phyloP scores from a whole-genome alignment of 2,329 filamentous ascomycete species.

The Tolypocladium paradoxum region DNA sequence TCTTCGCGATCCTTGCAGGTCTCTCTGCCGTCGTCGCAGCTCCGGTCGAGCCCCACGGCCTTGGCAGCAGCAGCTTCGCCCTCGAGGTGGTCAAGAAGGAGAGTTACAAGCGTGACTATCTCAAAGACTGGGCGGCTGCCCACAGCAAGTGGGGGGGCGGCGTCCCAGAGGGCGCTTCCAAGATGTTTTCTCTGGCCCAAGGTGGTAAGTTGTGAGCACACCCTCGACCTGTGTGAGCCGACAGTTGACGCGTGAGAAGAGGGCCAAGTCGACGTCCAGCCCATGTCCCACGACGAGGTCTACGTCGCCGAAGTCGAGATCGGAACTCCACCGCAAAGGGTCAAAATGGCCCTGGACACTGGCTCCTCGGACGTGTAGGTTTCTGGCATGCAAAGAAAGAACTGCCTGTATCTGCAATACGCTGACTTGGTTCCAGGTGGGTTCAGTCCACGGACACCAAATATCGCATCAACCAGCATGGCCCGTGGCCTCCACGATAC shows the following conservation, averaged over 20 bases:
- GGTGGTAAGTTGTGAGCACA: conserved; percentile 12
- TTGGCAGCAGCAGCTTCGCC: conserved; percentile 13
- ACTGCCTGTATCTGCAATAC: background rate
- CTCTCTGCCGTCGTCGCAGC: background rate
- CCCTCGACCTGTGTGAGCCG: background rate
- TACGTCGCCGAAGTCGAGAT: conserved; percentile 33
- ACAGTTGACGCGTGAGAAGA: conserved; percentile 10
- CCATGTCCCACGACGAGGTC: conserved; percentile 29
- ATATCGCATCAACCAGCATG: conserved; percentile 21
- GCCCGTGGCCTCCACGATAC: conserved; percentile 29
- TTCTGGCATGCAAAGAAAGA: background rate
- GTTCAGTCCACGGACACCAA: conserved; percentile 39
- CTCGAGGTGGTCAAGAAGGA: conserved; percentile 13
- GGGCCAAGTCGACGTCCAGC: conserved; percentile 20
- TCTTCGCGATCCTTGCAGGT: background rate
- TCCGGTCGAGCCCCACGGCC: background rate
- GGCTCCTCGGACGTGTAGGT: conserved; percentile 55
- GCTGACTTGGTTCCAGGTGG: conserved; percentile 29
- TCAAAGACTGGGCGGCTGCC: conserved; percentile 21
- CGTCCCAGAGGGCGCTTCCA: conserved; percentile 8
- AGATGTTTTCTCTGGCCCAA: conserved; percentile 16
- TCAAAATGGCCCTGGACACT: conserved; percentile 41
- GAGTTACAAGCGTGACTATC: conserved; percentile 17
- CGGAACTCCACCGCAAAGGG: conserved; percentile 35
- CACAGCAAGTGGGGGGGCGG: conserved; percentile 23